Evolutionary conservation across 2,329 filamentous ascomycete species (phyloP).

Genomic region (Exophiala sideris): DNA sequence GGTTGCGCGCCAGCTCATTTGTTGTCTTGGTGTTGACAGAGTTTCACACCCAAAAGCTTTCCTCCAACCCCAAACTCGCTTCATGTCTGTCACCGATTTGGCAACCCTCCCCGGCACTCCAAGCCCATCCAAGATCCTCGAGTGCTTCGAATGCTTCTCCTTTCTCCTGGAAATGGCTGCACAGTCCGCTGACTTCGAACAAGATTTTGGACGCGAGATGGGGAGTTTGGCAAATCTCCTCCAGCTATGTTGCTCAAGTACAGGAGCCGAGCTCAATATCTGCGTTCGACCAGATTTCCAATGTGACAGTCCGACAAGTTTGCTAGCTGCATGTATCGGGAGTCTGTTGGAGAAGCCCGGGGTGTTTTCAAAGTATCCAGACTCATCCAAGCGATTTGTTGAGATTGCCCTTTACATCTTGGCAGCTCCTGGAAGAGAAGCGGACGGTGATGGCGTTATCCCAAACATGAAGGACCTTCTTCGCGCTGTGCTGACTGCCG

Average conservation of each 20-base stretch:
- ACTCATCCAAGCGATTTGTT: conserved; percentile 2
- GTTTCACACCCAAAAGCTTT: neutral
- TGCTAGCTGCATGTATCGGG: conserved; percentile 17
- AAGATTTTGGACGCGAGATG: conserved; percentile 8
- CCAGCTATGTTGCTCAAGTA: neutral
- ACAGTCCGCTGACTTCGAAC: neutral
- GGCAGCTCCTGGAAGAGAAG: neutral
- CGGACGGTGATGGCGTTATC: neutral
- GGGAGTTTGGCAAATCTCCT: conserved; percentile 6
- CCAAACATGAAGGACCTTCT: conserved; percentile 1
- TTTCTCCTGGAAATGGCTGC: conserved; percentile 9
- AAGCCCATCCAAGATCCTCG: conserved; percentile 9
- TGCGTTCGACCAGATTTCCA: conserved; percentile 15
- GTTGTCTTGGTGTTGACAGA: neutral
- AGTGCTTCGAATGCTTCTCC: conserved; percentile 18
- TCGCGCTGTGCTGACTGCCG: conserved; percentile 1
- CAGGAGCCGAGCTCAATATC: neutral
- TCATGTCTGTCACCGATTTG: conserved; percentile 11
- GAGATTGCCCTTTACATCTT: neutral
- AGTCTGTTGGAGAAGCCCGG: conserved; percentile 9
- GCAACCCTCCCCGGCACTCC: neutral
- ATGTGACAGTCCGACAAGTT: neutral
- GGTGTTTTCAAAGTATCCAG: conserved; percentile 8
- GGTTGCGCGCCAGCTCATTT: conserved; percentile 10
- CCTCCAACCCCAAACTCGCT: neutral